Percentiles rank a stretch among this genome's conserved stretches.
Conservation (phyloP, 306 rosid genomes). For the Castanea sativa region DNA sequence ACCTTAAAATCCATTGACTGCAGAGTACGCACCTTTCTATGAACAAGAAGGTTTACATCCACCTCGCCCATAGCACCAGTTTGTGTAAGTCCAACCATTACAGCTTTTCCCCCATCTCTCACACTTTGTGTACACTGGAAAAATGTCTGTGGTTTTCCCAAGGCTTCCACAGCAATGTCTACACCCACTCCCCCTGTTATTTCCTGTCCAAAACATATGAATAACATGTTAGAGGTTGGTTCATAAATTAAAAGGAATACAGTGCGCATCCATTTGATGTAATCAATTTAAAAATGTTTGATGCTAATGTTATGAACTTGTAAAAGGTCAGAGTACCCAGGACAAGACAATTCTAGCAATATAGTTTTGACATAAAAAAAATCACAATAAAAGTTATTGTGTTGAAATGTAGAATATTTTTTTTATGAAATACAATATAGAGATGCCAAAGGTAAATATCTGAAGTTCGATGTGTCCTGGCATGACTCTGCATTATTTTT, state of each 20-base stretch:
- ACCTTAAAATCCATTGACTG: not conserved
- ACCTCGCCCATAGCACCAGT: conserved; percentile 78
- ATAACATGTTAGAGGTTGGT: conserved; percentile 7
- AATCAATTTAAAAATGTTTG: not conserved
- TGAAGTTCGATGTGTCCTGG: no score
- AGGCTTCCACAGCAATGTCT: conserved; percentile 93
- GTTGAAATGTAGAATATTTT: no score
- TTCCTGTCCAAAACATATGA: conserved; percentile 55
- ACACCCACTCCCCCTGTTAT: conserved; percentile 91
- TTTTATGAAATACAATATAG: no score
- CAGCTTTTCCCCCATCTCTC: conserved; percentile 96
- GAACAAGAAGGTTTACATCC: conserved; percentile 90
- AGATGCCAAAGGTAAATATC: no score
- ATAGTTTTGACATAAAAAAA: not conserved
- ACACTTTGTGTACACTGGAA: conserved; percentile 78
- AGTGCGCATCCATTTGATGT: not conserved
- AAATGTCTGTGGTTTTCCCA: conserved; percentile 85
- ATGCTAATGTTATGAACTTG: not conserved
- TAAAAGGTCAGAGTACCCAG: not conserved
- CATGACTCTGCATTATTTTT: no score
- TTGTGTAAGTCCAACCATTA: conserved; percentile 83
- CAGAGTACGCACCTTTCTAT: conserved; percentile 64
- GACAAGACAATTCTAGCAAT: not conserved
- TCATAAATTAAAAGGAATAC: conserved; percentile 1
- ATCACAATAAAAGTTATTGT: not conserved